phyloP scores from a whole-genome alignment of 768 basidiomycete genomes.

The Tulasnella sp. region DNA sequence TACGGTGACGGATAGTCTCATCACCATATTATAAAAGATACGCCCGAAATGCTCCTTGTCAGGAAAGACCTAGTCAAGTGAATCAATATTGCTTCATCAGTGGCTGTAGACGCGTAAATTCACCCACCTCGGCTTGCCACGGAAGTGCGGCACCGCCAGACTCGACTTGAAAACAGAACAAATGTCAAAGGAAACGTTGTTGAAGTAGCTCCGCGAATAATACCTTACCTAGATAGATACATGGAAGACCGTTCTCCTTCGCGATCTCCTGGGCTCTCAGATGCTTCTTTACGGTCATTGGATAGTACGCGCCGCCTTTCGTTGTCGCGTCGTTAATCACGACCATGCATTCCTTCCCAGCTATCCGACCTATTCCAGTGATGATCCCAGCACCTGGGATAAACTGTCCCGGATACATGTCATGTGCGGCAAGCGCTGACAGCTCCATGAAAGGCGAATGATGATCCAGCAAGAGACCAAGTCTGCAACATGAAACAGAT shows the following conservation, averaged over 20 bases:
- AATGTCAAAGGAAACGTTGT: too few relatives aligned
- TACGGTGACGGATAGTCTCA: constrained; percentile 16
- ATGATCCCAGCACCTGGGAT: constrained; percentile 85
- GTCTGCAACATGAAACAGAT: constrained; percentile 31
- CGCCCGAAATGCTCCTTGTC: constrained; percentile 93
- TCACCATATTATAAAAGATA: constrained; percentile 94
- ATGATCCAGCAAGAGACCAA: constrained; percentile 68
- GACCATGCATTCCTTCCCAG: constrained; percentile 75
- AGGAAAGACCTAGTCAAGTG: constrained; percentile 60
- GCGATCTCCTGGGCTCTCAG: constrained; percentile 90
- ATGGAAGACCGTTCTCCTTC: constrained; percentile 79
- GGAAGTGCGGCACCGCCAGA: constrained; percentile 90
- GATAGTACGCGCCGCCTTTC: constrained; percentile 88
- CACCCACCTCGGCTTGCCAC: constrained; percentile 67
- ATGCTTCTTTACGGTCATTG: constrained; percentile 91
- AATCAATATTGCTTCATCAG: background rate
- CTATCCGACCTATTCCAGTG: constrained; percentile 69
- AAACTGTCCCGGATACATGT: constrained; percentile 62
- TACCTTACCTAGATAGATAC: constrained; percentile 72
- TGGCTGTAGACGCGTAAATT: background rate
- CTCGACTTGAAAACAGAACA: constrained; percentile 47
- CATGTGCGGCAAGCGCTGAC: constrained; percentile 75
- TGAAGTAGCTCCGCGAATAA: background rate
- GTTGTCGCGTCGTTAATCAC: constrained; percentile 93
- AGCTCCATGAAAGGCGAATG: constrained; percentile 85